Base-by-base conservation (phyloP, 1,284 basidiomycete species). In the Apiotrichum akiyoshidainum region DNA sequence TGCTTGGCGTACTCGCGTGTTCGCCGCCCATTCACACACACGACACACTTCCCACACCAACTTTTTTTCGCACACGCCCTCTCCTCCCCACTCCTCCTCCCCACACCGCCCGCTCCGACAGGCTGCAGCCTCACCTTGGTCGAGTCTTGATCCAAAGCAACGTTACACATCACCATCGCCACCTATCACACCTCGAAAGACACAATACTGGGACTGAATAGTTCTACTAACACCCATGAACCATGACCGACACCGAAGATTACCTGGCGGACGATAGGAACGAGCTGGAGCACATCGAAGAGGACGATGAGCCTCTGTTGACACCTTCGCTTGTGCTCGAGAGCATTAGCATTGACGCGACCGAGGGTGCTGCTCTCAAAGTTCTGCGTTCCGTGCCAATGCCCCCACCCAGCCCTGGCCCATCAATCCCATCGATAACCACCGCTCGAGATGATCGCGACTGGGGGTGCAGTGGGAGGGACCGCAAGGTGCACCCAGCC, bases 281-380 rank as follows among this genome's bases (percentile, higher is more conserved):
- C 35, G 35, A 50, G 9, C 33, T 33, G 46, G 9, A 11, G 17
- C 17, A 19, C 26, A 13, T 46, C 14, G 46, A 46, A 8, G 19
- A 26, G 3, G 5, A 47, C n/a, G 33, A 48, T 33, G 46, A 33
- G 33, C 34, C 37, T 35, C 37, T n/a, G 35, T 35, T 50, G 35
- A 50, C 48, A 19, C 48, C 48, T 10, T 16, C 48, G 48, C 17
- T 16, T n/a, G 48, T 50, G 35, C 48, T 50, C 48, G 35, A 50
- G 48, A 40, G 35, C 21, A 21, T 50, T 12, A 21, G n/a, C 19
- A 17, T 16, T 19, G 48, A 50, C 17, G 5, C 35, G 1, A n/a
- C n/a, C 17, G 35, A 39, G 42, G 19, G n/a, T 7, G 42, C 17
- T 21, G 35, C 48, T 13, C 22, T 50, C 35, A 9, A 21, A 7